Conservation (phyloP, 805 yeast species). For the Teunomyces atbi region DNA sequence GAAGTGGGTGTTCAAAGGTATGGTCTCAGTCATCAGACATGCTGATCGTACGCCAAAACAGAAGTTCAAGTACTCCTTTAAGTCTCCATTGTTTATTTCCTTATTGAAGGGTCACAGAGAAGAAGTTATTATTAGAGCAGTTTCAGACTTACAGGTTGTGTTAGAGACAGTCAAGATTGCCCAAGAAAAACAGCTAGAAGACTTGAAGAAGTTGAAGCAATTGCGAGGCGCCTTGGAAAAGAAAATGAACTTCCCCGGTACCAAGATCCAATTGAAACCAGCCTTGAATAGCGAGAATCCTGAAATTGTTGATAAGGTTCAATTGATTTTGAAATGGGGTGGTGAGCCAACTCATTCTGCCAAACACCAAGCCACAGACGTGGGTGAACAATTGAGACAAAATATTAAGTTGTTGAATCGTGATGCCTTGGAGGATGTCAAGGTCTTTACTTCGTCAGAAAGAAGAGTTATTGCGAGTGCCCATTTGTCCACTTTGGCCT, state of each 20-base stretch:
- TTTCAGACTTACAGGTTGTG: slow-evolving; percentile 80
- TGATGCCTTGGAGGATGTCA: slow-evolving; percentile 79
- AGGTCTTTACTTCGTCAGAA: slow-evolving; percentile 87
- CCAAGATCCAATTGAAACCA: slow-evolving; percentile 94
- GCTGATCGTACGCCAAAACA: slow-evolving; percentile 99
- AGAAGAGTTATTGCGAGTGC: slow-evolving; percentile 94
- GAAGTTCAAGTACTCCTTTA: slow-evolving; percentile 92
- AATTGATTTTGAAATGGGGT: slow-evolving; percentile 96
- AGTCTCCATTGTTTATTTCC: slow-evolving; percentile 80
- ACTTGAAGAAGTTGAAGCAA: slow-evolving; percentile 69
- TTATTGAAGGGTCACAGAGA: slow-evolving; percentile 91
- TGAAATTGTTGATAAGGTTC: slow-evolving; percentile 87
- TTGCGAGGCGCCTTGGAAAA: slow-evolving; percentile 82
- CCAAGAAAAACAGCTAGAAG: slow-evolving; percentile 75
- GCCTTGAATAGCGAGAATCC: slow-evolving; percentile 58
- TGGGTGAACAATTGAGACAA: slow-evolving; percentile 94
- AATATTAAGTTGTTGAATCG: slow-evolving; percentile 84
- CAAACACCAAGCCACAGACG: slow-evolving; percentile 86
- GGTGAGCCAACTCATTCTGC: slow-evolving; percentile 99
- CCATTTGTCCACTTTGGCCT: slow-evolving; percentile 75
- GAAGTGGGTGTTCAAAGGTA: slow-evolving; percentile 95
- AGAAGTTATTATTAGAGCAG: slow-evolving; percentile 92
- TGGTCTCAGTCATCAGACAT: slow-evolving; percentile 88
- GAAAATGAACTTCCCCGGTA: slow-evolving; percentile 89
- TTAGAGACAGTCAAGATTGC: slow-evolving; percentile 82